A percentile compares a stretch with the other conserved stretches of the same genome.
Conservation (phyloP, 768 basidiomycete genomes). For the Rhizopogon vesiculosus region DNA sequence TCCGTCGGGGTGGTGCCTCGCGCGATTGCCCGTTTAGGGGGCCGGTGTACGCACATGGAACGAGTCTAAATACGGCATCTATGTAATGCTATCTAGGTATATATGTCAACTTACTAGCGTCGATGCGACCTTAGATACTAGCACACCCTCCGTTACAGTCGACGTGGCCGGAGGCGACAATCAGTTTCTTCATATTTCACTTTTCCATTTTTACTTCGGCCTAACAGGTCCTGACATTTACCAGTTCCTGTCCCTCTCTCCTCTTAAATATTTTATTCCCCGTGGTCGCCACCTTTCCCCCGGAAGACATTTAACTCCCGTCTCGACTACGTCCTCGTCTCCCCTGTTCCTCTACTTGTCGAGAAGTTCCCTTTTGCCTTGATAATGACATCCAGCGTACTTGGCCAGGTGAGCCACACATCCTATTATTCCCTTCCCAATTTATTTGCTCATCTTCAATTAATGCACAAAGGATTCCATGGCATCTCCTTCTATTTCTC, state of each 20-base stretch:
- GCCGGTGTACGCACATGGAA: conserved; percentile 41
- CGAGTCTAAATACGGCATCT: conserved; percentile 33
- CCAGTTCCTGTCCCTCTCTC: conserved; percentile 10
- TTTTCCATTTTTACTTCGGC: conserved; percentile 23
- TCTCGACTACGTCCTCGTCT: background rate
- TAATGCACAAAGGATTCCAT: conserved; percentile 24
- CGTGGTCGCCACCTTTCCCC: conserved; percentile 5
- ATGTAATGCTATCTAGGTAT: conserved; percentile 18
- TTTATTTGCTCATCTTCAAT: conserved; percentile 1
- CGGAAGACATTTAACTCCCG: conserved; percentile 16
- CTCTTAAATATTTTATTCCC: conserved; percentile 19
- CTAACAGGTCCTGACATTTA: conserved; percentile 21
- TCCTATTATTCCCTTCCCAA: background rate
- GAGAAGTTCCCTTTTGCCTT: background rate
- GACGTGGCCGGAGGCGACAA: conserved; percentile 26
- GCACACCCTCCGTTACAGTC: conserved; percentile 23
- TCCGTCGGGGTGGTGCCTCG: conserved; percentile 26
- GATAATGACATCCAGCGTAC: conserved; percentile 39
- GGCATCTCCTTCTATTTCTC: conserved; percentile 20
- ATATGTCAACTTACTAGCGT: conserved; percentile 6
- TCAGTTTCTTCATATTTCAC: conserved; percentile 19
- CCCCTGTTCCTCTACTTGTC: background rate
- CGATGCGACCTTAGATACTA: conserved; percentile 19
- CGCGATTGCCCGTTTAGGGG: conserved; percentile 33
- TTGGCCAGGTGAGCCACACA: conserved; percentile 33